These are phyloP conservation scores for Pseudonectria foliicola DNA, from an alignment of 2,329 filamentous ascomycete genomes.

Conservation along the genomic window DNA sequence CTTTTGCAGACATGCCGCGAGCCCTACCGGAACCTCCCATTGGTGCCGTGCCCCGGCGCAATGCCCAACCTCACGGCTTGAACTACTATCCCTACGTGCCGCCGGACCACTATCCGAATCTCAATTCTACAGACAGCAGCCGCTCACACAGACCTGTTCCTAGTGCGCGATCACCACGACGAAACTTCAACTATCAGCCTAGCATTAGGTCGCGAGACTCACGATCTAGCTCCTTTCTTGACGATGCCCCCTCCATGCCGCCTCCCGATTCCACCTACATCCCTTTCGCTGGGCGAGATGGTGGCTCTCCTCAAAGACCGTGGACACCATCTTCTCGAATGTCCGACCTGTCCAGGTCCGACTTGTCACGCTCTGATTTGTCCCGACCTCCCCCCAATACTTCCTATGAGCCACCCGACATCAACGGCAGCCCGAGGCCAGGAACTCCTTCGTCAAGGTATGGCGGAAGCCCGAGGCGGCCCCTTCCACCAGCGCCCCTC, in stretches of 20 bases:
- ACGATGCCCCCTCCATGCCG: constrained; percentile 50
- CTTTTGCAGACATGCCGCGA: constrained; percentile 28
- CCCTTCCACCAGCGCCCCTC: constrained; percentile 80
- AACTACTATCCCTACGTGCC: constrained; percentile 11
- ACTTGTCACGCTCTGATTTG: constrained; percentile 1
- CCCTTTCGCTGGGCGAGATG: constrained; percentile 43
- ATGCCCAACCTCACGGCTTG: constrained; percentile 19
- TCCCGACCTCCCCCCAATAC: constrained; percentile 53
- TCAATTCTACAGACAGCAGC: constrained; percentile 17
- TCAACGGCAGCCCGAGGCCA: constrained; percentile 84
- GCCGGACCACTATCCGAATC: constrained; percentile 11
- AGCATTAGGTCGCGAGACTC: constrained; percentile 43
- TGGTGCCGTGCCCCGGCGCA: constrained; percentile 35
- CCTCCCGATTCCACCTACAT: constrained; percentile 59
- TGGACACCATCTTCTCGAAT: constrained; percentile 49
- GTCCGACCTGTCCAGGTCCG: constrained; percentile 49
- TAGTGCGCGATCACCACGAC: constrained; percentile 37
- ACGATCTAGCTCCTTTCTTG: constrained; percentile 43
- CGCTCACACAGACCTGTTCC: constrained; percentile 35
- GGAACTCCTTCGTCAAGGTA: constrained; percentile 87
- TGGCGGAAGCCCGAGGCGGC: constrained; percentile 77
- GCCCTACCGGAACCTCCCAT: constrained; percentile 45
- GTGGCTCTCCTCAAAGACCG: constrained; percentile 45
- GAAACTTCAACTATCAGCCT: constrained; percentile 40
- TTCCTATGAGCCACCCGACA: constrained; percentile 76